Base-by-base conservation (phyloP, 2,329 filamentous ascomycete species). In the Arthrobotrys conoides region DNA sequence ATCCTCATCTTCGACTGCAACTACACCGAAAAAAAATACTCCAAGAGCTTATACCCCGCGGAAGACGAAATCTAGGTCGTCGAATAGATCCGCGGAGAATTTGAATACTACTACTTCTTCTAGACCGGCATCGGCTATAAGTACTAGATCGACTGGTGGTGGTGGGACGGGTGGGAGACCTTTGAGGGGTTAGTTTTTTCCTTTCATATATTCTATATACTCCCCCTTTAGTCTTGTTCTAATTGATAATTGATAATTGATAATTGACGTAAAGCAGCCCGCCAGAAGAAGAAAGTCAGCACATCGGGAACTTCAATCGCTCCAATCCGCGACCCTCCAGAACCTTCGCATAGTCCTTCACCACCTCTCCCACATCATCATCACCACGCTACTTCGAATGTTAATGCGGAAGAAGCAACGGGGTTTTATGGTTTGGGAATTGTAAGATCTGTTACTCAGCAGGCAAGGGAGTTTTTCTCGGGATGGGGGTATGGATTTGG, bases 401-500 rank as follows among this genome's bases (percentile, higher is more conserved):
- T 16, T 41, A 41, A 16, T n/a, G 3, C 38, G 8, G 48, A 27
- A 18, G 48, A 55, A 27, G 10, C 33, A 20, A 53, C 36, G 16
- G 59, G 70, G 2, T 73, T 61, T 41, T 53, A 59, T 18, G 61
- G 70, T n/a, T 24, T 73, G 4, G 61, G 49, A 0, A 38, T 73
- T 49, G 61, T 73, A 4, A 14, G 66, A 30, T 59, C 51, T 22
- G 51, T 69, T 55, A 59, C 66, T 4, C 41, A 53, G 12, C 49
- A 53, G 2, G 66, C 38, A n/a, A 46, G 70, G 5, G 61, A 44
- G n/a, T 46, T 73, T 2, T 61, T 73, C 5, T 67, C 70, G 1
- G 41, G 61, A n/a, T 73, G 38, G 59, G 70, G 61, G 27, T 73
- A 67, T 27, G 14, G 38, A 20, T 73, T 73, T n/a, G 61, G 61